Evolutionary conservation across 495 filamentous ascomycete genomes (phyloP).

Genomic region (Lophiotrema nucula): DNA sequence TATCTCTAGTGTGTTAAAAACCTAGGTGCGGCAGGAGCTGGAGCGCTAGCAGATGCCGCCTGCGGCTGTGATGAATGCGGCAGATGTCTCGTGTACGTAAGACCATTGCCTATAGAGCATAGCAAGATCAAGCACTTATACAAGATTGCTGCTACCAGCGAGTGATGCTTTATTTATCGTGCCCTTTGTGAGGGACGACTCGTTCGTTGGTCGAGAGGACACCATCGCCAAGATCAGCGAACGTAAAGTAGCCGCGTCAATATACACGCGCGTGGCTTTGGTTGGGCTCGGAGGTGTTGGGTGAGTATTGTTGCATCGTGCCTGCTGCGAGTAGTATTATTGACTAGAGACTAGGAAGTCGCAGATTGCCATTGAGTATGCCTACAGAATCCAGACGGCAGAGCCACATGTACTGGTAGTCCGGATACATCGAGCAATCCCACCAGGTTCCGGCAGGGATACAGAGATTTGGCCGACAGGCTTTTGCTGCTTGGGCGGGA

Average conservation of each 20-base stretch:
- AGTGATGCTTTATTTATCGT: conserved; percentile 15
- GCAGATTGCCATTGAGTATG: conserved; percentile 23
- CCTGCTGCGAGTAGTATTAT: background rate
- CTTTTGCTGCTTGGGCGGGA: conserved; percentile 18
- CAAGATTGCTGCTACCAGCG: conserved; percentile 1
- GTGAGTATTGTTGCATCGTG: conserved; percentile 1
- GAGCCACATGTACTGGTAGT: conserved; percentile 8
- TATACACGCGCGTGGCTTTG: conserved; percentile 7
- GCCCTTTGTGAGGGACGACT: conserved; percentile 7
- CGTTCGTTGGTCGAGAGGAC: conserved; percentile 19
- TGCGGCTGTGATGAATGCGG: conserved; percentile 35
- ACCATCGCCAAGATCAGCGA: conserved; percentile 8
- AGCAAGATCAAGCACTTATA: conserved; percentile 1
- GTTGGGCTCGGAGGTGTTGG: conserved; percentile 28
- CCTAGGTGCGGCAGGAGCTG: conserved; percentile 7
- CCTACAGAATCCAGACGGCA: conserved; percentile 9
- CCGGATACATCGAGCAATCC: conserved; percentile 21
- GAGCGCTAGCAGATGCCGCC: background rate
- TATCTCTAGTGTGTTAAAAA: conserved; percentile 39
- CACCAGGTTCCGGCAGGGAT: conserved; percentile 17
- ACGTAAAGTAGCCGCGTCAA: background rate
- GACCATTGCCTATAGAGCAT: background rate
- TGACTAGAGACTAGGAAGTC: conserved; percentile 13
- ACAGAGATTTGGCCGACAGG: conserved; percentile 22
- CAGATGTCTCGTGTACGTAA: conserved; percentile 36